Percentiles rank a stretch among this genome's conserved stretches.
These are phyloP conservation scores for Athelia psychrophila DNA, from an alignment of 1,284 basidiomycete species.

Conservation along the genomic window DNA sequence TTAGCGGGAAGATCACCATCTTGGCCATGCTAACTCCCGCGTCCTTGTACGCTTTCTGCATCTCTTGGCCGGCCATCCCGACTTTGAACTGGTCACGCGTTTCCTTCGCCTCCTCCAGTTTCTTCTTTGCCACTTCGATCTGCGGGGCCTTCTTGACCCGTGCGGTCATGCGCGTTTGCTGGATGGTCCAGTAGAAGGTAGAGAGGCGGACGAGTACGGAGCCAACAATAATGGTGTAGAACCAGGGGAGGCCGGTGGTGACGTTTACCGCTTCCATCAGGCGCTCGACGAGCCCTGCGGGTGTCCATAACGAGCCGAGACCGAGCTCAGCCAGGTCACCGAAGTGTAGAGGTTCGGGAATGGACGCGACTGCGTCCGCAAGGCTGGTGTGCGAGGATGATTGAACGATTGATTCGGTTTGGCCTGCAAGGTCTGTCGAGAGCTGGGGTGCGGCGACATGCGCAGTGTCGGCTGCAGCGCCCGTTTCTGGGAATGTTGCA, in stretches of 20 bases:
- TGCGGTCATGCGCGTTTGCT: slow-evolving; percentile 64
- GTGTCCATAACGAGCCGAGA: slow-evolving; percentile 52
- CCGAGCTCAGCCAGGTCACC: slow-evolving; percentile 82
- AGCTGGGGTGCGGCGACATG: too few relatives aligned
- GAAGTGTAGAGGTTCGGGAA: slow-evolving; percentile 44
- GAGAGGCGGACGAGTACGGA: slow-evolving; percentile 68
- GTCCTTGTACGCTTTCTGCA: slow-evolving; percentile 60
- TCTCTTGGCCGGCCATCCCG: slow-evolving; percentile 42
- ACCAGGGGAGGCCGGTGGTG: slow-evolving; percentile 79
- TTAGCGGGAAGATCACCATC: slow-evolving; percentile 57
- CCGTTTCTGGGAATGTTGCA: too few relatives aligned
- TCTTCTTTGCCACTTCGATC: slow-evolving; percentile 14
- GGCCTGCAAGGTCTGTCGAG: too few relatives aligned
- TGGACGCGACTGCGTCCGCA: too few relatives aligned
- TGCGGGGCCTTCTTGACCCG: slow-evolving; percentile 47
- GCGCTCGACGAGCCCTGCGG: slow-evolving; percentile 61
- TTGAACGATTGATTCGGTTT: too few relatives aligned
- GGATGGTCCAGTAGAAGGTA: slow-evolving; percentile 71
- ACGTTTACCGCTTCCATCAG: slow-evolving; percentile 76
- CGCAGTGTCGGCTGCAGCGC: too few relatives aligned
- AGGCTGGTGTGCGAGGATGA: too few relatives aligned
- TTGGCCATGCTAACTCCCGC: slow-evolving; percentile 67
- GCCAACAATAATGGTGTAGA: slow-evolving; percentile 76
- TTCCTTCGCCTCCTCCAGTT: slow-evolving; percentile 41
- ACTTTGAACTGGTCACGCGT: slow-evolving; percentile 48